Evolutionary conservation across 345 rosid genomes (phyloP).

Genomic region (Gossypium mustelinum): DNA sequence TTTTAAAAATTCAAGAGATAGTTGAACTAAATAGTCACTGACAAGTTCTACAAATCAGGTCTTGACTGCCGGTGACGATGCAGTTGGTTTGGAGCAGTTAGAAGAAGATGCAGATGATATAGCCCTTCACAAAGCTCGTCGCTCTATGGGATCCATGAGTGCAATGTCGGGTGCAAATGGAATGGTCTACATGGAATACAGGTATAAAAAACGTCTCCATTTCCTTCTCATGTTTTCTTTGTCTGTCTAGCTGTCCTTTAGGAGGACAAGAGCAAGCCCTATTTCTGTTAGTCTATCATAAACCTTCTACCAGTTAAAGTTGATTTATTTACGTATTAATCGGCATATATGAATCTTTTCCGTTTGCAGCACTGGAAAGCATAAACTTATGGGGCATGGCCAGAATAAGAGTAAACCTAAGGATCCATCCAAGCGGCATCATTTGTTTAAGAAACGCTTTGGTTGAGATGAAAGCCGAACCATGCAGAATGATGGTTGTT

Average conservation of each 20-base stretch:
- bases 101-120: conserved; percentile 92
- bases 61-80: conserved; percentile 78
- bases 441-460: conserved; percentile 62
- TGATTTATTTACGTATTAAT: not conserved
- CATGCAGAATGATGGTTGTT: not conserved
- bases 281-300: not conserved
- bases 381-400: conserved; percentile 34
- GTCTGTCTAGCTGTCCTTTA: conserved; percentile 26
- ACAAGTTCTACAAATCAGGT: conserved; percentile 40
- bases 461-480: conserved; percentile 26
- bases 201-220: conserved; percentile 28
- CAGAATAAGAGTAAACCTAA: conserved; percentile 58
- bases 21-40: conserved; percentile 7
- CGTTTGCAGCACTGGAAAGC: conserved; percentile 46
- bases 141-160: conserved; percentile 22
- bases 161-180: conserved; percentile 78
- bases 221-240: not conserved
- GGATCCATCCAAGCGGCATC: conserved; percentile 79
- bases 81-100: conserved; percentile 75
- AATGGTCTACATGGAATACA: conserved; percentile 88
- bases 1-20: not conserved
- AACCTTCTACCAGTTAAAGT: not conserved
- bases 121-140: conserved; percentile 68
- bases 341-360: not conserved
- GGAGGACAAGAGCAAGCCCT: not conserved